Evolutionary conservation across 179 eudicot species (phyloP).

Genomic region (Spergularia azorica): DNA sequence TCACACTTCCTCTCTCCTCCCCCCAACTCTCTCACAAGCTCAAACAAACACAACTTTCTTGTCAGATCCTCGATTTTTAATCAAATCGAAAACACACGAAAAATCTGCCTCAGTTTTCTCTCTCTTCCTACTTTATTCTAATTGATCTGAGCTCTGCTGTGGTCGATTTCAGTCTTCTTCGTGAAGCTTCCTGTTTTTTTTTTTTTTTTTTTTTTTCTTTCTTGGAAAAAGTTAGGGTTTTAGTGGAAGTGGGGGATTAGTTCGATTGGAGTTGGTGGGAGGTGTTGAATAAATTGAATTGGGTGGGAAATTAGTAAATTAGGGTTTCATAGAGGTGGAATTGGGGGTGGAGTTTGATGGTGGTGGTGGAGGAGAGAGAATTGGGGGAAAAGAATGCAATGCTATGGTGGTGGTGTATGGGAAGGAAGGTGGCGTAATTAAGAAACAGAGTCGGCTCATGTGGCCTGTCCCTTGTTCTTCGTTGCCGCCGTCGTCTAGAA

Average conservation of each 20-base stretch:
- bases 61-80: slow-evolving; percentile 5
- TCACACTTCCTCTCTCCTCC: slow-evolving; percentile 10
- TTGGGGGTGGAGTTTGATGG: slow-evolving; percentile 20
- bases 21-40: neutral
- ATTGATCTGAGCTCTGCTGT: neutral
- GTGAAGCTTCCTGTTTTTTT: no score
- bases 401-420: slow-evolving; percentile 48
- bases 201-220: no score
- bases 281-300: neutral
- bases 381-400: slow-evolving; percentile 56
- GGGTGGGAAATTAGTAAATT: slow-evolving; percentile 6
- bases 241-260: neutral
- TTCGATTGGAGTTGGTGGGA: slow-evolving; percentile 2
- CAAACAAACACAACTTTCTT: neutral
- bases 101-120: neutral
- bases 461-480: slow-evolving; percentile 40
- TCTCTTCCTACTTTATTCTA: neutral
- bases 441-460: slow-evolving; percentile 58
- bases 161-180: no score
- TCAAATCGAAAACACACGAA: neutral
- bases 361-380: slow-evolving; percentile 40
- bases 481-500: slow-evolving; percentile 36
- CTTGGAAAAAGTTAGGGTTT: neutral
- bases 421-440: slow-evolving; percentile 30
- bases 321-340: neutral